Conservation (phyloP, 2,329 filamentous ascomycete genomes). For the Colletotrichum tropicale region DNA sequence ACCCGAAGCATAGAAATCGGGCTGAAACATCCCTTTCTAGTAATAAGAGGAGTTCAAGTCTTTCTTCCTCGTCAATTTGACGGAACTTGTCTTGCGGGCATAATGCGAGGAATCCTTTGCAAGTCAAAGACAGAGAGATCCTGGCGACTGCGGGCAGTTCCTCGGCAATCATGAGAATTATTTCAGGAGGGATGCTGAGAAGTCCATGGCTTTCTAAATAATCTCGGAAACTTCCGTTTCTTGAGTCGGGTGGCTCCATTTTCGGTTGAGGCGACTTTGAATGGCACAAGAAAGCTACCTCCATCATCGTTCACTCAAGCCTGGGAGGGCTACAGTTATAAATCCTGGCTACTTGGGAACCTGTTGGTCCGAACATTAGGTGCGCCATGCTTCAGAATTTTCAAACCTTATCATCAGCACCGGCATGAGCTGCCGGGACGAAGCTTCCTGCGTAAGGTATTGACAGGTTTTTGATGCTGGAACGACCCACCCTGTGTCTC, state of each 20-base stretch:
- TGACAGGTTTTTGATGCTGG: no score
- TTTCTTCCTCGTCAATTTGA: background rate
- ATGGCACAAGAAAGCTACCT: background rate
- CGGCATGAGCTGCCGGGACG: no score
- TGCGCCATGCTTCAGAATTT: background rate
- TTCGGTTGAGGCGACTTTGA: background rate
- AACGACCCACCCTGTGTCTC: no score
- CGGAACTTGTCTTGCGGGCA: background rate
- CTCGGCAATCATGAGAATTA: background rate
- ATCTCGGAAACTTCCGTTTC: rapidly evolving
- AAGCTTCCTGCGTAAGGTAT: no score
- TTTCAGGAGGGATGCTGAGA: background rate
- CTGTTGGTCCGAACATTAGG: background rate
- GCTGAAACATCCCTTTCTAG: background rate
- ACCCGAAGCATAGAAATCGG: background rate
- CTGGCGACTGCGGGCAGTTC: background rate
- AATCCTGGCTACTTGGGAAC: background rate
- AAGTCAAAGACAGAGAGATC: background rate
- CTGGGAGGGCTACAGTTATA: background rate
- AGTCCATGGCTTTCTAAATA: background rate
- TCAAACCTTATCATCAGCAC: background rate
- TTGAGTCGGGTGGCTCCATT: no score
- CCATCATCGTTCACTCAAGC: background rate
- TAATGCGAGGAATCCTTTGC: background rate
- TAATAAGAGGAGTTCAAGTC: background rate